Conservation (phyloP, 768 basidiomycete genomes). For the Termitomyces sp. region DNA sequence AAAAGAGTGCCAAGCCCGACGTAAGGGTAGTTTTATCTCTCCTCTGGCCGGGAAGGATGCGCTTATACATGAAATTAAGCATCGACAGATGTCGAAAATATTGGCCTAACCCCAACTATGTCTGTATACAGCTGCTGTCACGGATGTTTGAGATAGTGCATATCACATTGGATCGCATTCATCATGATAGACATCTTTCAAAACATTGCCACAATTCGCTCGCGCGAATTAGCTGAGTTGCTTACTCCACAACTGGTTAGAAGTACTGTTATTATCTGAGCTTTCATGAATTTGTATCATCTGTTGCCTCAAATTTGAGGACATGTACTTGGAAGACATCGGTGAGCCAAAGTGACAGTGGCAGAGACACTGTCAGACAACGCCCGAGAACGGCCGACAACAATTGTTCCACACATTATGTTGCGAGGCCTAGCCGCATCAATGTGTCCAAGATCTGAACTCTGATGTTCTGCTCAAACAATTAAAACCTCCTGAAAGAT, state of each 20-base stretch:
- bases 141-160: not conserved
- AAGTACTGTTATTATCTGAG: not conserved
- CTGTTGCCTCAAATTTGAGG: too few relatives aligned
- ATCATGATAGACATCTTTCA: not conserved
- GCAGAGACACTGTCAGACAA: not conserved
- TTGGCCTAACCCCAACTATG: not conserved
- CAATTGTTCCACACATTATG: not conserved
- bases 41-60: too few relatives aligned
- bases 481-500: not conserved
- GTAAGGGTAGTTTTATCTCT: too few relatives aligned
- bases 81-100: not conserved
- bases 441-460: not conserved
- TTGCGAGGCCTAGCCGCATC: not conserved
- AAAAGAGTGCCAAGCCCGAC: not conserved
- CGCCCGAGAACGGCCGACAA: too few relatives aligned
- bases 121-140: not conserved
- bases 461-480: not conserved
- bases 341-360: not conserved
- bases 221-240: not conserved
- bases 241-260: not conserved
- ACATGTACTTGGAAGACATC: not conserved
- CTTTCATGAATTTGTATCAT: not conserved
- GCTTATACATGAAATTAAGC: not conserved
- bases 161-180: not conserved
- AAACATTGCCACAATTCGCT: slow-evolving; percentile 1